phyloP scores from a whole-genome alignment of 495 filamentous ascomycete genomes.

The Podospora pseudopauciseta region DNA sequence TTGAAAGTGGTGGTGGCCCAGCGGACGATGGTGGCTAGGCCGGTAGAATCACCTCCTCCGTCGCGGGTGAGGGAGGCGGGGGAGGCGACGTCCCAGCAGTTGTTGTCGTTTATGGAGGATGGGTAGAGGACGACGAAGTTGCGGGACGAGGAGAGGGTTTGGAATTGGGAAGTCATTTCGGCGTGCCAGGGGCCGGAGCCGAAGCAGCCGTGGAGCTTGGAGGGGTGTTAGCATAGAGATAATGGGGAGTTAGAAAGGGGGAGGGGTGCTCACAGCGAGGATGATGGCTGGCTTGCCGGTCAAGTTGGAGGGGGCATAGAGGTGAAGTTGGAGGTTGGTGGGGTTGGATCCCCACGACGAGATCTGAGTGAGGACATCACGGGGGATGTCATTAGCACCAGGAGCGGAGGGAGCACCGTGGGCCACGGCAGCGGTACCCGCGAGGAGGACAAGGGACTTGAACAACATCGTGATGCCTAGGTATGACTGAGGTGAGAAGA shows the following conservation, averaged over 20 bases:
- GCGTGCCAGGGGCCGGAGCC: slow-evolving; percentile 51
- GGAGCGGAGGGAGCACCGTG: background rate
- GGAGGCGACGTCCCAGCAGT: slow-evolving; percentile 61
- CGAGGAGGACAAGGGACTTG: background rate
- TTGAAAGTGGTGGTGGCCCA: slow-evolving; percentile 48
- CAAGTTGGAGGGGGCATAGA: slow-evolving; percentile 39
- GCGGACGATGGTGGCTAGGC: slow-evolving; percentile 61
- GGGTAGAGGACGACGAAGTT: slow-evolving; percentile 59
- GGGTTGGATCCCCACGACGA: slow-evolving; percentile 40
- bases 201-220: slow-evolving; percentile 51
- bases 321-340: slow-evolving; percentile 35
- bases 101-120: slow-evolving; percentile 42
- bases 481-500: background rate
- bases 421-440: background rate
- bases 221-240: background rate
- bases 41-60: slow-evolving; percentile 56
- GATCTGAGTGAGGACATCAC: slow-evolving; percentile 30
- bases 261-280: slow-evolving; percentile 31
- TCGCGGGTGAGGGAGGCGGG: slow-evolving; percentile 51
- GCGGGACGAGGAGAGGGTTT: slow-evolving; percentile 47
- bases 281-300: slow-evolving; percentile 40
- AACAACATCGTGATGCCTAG: background rate
- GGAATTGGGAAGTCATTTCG: slow-evolving; percentile 42
- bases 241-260: too few species aligned
- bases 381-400: background rate